A percentile compares a stretch with the other conserved stretches of the same genome.
These are phyloP conservation scores for Lenwebbia sp. DNA, from an alignment of 345 rosid species.

Conservation along the genomic window DNA sequence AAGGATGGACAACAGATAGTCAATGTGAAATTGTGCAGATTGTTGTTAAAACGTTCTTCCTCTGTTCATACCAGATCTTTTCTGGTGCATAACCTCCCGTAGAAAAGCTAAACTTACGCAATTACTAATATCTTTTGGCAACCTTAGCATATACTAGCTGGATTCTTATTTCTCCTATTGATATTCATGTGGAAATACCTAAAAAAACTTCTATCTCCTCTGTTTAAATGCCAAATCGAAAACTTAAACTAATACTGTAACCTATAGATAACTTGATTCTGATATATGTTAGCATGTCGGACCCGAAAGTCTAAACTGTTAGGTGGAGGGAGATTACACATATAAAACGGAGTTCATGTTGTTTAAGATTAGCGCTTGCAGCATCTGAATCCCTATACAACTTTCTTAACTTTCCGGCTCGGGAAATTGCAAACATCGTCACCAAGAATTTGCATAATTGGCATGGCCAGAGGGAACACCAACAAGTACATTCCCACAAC, in stretches of 20 bases:
- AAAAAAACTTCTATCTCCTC: neutral
- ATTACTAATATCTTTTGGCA: neutral
- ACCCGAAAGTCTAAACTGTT: neutral
- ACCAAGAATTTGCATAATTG: neutral
- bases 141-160: neutral
- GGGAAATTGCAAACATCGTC: neutral
- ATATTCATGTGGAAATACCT: too few species aligned
- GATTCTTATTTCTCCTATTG: too few species aligned
- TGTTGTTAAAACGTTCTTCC: neutral
- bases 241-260: neutral
- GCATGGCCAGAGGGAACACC: neutral
- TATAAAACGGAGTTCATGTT: neutral
- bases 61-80: neutral
- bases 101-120: neutral
- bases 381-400: neutral
- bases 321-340: neutral
- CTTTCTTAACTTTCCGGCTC: neutral
- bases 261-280: neutral
- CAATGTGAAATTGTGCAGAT: neutral
- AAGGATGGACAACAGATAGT: conserved; percentile 91
- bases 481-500: neutral
- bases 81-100: neutral
- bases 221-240: neutral
- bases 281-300: neutral
- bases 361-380: neutral